These are phyloP conservation scores for Saccharomycopsis guyanensis DNA, from an alignment of 805 yeast species.

Conservation along the genomic window DNA sequence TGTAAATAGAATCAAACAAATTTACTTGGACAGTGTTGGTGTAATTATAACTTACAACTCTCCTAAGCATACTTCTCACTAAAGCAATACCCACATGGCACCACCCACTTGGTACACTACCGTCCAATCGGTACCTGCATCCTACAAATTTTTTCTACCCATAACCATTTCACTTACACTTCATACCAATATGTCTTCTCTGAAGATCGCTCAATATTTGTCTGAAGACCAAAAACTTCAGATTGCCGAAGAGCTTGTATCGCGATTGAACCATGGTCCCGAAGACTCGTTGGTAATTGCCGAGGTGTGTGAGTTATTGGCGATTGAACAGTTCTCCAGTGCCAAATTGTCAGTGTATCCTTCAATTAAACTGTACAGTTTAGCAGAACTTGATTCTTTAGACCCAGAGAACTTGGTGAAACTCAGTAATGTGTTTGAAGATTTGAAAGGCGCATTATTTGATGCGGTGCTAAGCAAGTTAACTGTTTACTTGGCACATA, in stretches of 20 bases:
- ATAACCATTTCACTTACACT: too few species aligned
- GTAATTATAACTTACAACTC: too few species aligned
- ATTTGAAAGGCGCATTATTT: neutral
- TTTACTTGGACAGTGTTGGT: too few species aligned
- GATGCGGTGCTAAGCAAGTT: neutral
- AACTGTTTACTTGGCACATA: neutral
- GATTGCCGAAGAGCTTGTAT: slow-evolving; percentile 3
- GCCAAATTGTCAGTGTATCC: slow-evolving; percentile 1
- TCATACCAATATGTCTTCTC: neutral
- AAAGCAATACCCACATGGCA: too few species aligned
- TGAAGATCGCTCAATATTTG: slow-evolving; percentile 5
- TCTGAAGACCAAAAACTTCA: slow-evolving; percentile 3
- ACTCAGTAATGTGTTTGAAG: neutral
- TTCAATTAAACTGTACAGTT: slow-evolving; percentile 11
- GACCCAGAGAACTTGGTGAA: slow-evolving; percentile 1
- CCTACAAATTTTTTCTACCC: too few species aligned
- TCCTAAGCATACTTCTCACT: too few species aligned
- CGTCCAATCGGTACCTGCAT: too few species aligned
- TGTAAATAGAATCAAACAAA: too few species aligned
- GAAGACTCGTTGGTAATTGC: neutral
- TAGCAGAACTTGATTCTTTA: neutral
- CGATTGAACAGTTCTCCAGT: neutral
- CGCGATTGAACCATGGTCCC: neutral
- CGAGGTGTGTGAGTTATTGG: neutral
- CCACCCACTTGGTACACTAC: too few species aligned